Base-by-base conservation (phyloP, 805 yeast genomes). In the Nakazawaea ishiwadae region DNA sequence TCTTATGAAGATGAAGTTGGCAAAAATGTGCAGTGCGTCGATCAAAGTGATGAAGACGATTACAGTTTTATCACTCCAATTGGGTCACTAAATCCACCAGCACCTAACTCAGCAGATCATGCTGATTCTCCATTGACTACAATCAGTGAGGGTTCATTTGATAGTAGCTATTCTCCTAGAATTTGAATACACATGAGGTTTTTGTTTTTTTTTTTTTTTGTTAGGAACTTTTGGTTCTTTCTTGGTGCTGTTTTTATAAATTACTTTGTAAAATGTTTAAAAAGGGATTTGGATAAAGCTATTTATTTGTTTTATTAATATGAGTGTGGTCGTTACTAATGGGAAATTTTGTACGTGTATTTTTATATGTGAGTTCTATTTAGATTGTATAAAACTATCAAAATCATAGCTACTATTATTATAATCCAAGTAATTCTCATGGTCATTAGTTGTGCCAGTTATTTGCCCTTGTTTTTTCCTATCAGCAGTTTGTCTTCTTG, bases 61-160 rank as follows among this genome's bases (percentile, higher is more conserved):
- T 32, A 47, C 19, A 31, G 16, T 16, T 39, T 40, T 20, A 34
- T 50, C n/a, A 51, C 53, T 4, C 53, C 56, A 1, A 31, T 47
- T 15, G 44, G 34, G 6, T 46, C 55, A 4, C 16, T 36, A 3
- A 38, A 39, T 20, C 45, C 44, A 4, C 28, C 44, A 8, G 48
- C 49, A 1, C 26, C 38, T 26, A 12, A 28, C 15, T 30, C 33
- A 14, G 19, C 24, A 2, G 40, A 45, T n/a, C n/a, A n/a, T n/a
- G n/a, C n/a, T 16, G 45, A 49, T 26, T 55, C 59, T 3, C 59
- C 59, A 1, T 33, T 56, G 44, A 56, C 61, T 7, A 56, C 61
- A 1, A 56, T 56, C 12, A 55, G 59, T 42, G 60, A 56, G 44
- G 54, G 48, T 16, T 56, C 60, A 1, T 51, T 42, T 37, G 55